Percentiles rank a stretch among this genome's conserved stretches.
phyloP scores from a whole-genome alignment of 1,139 yeast species.

The Lodderomyces oxycetoniae region DNA sequence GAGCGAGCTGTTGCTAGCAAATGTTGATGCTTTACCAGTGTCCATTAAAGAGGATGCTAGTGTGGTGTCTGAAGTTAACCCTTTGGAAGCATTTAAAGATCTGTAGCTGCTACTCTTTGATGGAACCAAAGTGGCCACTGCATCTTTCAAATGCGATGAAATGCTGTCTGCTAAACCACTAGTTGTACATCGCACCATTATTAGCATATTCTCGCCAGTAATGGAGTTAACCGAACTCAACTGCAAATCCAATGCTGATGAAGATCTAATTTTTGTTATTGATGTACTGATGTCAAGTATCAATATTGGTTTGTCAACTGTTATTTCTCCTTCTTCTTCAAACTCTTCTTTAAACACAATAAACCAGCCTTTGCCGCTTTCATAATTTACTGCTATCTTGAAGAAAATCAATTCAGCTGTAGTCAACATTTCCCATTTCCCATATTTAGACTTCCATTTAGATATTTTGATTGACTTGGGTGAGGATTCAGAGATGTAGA shows the following conservation, averaged over 20 bases:
- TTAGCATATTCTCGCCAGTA: slow-evolving; percentile 24
- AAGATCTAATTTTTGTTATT: slow-evolving; percentile 26
- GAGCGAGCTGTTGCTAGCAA: slow-evolving; percentile 30
- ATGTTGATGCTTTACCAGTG: slow-evolving; percentile 33
- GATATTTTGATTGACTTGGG: slow-evolving; percentile 39
- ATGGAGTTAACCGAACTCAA: slow-evolving; percentile 31
- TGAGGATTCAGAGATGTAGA: slow-evolving; percentile 32
- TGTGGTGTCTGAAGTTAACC: slow-evolving; percentile 28
- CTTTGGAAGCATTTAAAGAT: slow-evolving; percentile 18
- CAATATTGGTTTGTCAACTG: slow-evolving; percentile 35
- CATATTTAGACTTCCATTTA: slow-evolving; percentile 41
- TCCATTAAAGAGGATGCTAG: slow-evolving; percentile 36
- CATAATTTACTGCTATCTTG: slow-evolving; percentile 37
- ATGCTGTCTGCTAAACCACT: slow-evolving; percentile 26
- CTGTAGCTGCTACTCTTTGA: slow-evolving; percentile 15
- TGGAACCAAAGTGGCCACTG: slow-evolving; percentile 22
- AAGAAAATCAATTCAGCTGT: slow-evolving; percentile 32
- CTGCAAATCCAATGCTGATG: slow-evolving; percentile 42
- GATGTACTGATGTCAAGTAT: slow-evolving; percentile 26
- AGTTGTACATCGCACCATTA: slow-evolving; percentile 34
- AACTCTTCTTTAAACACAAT: slow-evolving; percentile 40
- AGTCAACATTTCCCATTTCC: slow-evolving; percentile 47
- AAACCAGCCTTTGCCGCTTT: slow-evolving; percentile 33
- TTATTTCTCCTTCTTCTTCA: slow-evolving; percentile 28
- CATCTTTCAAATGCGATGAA: slow-evolving; percentile 24